These are phyloP conservation scores for Eucalyptus microcorys DNA, from an alignment of 345 rosid genomes.

Conservation along the genomic window DNA sequence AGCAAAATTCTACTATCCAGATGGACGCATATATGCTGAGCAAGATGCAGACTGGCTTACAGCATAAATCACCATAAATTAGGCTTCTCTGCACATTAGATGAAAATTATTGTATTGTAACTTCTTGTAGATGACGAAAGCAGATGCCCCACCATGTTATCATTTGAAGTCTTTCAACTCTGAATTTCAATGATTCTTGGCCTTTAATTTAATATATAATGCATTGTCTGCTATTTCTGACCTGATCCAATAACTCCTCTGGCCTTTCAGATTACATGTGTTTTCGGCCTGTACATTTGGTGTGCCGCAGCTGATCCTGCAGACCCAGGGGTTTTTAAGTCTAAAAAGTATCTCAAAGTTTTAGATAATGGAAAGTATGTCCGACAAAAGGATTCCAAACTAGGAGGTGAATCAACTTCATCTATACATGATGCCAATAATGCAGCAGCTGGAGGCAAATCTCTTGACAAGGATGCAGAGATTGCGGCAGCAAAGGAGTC, in stretches of 20 bases:
- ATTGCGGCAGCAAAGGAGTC: constrained; percentile 19
- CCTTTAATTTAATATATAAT: not conserved
- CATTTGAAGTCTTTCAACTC: not conserved
- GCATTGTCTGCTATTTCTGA: not conserved
- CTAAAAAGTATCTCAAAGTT: constrained; percentile 66
- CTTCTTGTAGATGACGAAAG: not conserved
- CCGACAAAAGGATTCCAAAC: constrained; percentile 38
- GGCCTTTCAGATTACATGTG: constrained; percentile 47
- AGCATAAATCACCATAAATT: not conserved
- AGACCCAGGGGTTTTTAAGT: constrained; percentile 66
- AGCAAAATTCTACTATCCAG: not conserved
- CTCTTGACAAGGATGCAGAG: constrained; percentile 20
- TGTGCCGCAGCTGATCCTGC: constrained; percentile 92
- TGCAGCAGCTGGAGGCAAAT: constrained; percentile 35
- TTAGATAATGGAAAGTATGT: constrained; percentile 33
- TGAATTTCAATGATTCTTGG: not conserved
- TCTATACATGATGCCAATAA: constrained; percentile 34
- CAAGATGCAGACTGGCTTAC: not conserved
- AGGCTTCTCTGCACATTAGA: not conserved
- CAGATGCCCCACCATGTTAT: not conserved
- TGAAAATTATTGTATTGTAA: not conserved
- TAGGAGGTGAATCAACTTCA: constrained; percentile 50
- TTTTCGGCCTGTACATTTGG: constrained; percentile 71
- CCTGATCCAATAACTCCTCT: not conserved
- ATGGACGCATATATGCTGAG: not conserved